phyloP scores from a whole-genome alignment of 495 filamentous ascomycete species.

The Darksidea phi region DNA sequence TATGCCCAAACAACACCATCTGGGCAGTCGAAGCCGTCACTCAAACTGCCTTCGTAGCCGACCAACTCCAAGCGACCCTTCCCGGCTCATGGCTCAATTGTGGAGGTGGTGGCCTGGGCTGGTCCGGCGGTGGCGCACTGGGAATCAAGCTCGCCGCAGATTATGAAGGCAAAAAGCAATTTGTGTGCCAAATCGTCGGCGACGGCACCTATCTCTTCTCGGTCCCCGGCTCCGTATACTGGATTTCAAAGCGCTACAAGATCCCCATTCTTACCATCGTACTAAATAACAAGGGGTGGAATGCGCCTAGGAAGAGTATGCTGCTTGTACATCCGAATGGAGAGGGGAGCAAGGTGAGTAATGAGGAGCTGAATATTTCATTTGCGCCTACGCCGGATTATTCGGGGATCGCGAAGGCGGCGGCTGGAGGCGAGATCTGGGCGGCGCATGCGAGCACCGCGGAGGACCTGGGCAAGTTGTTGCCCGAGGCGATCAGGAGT shows the following conservation, averaged over 20 bases:
- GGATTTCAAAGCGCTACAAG: slow-evolving; percentile 81
- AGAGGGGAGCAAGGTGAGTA: slow-evolving; percentile 64
- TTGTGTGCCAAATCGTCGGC: slow-evolving; percentile 90
- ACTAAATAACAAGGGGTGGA: slow-evolving; percentile 82
- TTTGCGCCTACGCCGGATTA: slow-evolving; percentile 87
- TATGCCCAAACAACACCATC: slow-evolving; percentile 68
- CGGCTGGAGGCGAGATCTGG: slow-evolving; percentile 63
- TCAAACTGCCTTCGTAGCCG: slow-evolving; percentile 71
- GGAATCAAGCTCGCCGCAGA: slow-evolving; percentile 87
- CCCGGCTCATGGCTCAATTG: slow-evolving; percentile 92
- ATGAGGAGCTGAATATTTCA: slow-evolving; percentile 85
- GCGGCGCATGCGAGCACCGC: slow-evolving; percentile 39
- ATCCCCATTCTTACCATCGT: slow-evolving; percentile 90
- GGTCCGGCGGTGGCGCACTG: slow-evolving; percentile 75
- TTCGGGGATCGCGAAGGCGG: slow-evolving; percentile 85
- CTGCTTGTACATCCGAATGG: slow-evolving; percentile 45
- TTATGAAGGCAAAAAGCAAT: slow-evolving; percentile 65
- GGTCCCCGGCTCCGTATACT: slow-evolving; percentile 88
- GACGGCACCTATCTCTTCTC: slow-evolving; percentile 88
- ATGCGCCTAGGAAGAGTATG: slow-evolving; percentile 42
- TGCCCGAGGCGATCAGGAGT: slow-evolving; percentile 41
- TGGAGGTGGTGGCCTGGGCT: slow-evolving; percentile 88
- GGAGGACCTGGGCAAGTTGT: slow-evolving; percentile 38
- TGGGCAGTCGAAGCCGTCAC: slow-evolving; percentile 90
- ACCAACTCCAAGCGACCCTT: slow-evolving; percentile 71